Conservation (phyloP, 2,329 filamentous ascomycete species). For the Beauveria rudraprayagi region DNA sequence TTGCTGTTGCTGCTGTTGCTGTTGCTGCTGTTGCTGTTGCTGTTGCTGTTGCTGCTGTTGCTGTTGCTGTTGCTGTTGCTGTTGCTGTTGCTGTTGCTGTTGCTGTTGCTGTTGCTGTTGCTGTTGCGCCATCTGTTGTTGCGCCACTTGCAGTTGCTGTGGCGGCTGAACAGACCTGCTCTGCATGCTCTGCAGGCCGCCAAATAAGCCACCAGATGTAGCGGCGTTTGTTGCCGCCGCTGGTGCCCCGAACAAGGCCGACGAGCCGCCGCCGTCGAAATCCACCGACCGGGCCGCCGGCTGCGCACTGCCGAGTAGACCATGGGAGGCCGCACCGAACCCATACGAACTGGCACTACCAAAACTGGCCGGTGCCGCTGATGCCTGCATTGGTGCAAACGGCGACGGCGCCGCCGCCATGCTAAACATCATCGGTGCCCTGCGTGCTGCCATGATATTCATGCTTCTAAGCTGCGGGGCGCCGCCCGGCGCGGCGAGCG, state of each 20-base stretch:
- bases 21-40: background rate
- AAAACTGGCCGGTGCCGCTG: background rate
- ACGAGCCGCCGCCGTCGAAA: background rate
- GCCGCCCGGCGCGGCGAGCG: background rate
- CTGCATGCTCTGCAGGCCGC: background rate
- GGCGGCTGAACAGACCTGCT: too few species aligned
- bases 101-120: too few species aligned
- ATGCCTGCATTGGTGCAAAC: background rate
- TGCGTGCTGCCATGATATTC: background rate
- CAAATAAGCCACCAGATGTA: background rate
- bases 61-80: background rate
- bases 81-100: background rate
- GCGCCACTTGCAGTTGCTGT: background rate
- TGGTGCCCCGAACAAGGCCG: background rate
- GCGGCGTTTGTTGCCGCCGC: background rate
- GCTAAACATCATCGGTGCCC: too few species aligned
- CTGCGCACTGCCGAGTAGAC: background rate
- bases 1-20: background rate
- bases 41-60: background rate
- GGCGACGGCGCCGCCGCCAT: background rate
- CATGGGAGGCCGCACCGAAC: background rate
- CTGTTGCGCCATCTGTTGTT: background rate
- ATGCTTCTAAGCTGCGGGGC: background rate
- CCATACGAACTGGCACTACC: background rate
- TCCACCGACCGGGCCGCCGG: background rate